These are phyloP conservation scores for Diaporthe citri DNA, from an alignment of 2,329 filamentous ascomycete species.

Conservation along the genomic window DNA sequence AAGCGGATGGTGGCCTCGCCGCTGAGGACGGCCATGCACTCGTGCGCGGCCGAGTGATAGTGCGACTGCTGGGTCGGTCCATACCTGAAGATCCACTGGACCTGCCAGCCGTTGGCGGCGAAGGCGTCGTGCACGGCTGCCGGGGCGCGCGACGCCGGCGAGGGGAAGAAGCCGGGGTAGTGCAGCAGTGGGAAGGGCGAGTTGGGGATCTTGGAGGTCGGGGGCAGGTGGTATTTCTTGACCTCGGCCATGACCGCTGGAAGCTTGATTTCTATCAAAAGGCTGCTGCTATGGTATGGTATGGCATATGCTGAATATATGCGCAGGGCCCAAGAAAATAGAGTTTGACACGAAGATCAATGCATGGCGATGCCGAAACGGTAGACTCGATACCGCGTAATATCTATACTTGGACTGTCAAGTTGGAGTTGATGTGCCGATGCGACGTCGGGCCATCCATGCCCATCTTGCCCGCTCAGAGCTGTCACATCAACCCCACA, in stretches of 20 bases:
- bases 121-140: constrained; percentile 57
- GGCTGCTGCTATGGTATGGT: neutral
- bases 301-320: neutral
- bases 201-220: constrained; percentile 62
- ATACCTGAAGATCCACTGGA: constrained; percentile 70
- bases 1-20: constrained; percentile 65
- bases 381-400: neutral
- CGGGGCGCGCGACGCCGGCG: constrained; percentile 40
- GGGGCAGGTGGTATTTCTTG: constrained; percentile 55
- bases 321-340: neutral
- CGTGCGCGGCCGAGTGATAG: constrained; percentile 68
- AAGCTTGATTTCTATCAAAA: neutral
- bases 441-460: constrained; percentile 19
- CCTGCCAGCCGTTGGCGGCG: constrained; percentile 62
- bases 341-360: constrained; percentile 8
- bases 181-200: constrained; percentile 66
- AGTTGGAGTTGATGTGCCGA: neutral
- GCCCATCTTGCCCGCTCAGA: neutral
- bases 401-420: neutral
- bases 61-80: constrained; percentile 66
- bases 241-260: constrained; percentile 47
- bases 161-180: constrained; percentile 58
- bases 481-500: constrained; percentile 22
- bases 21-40: constrained; percentile 67
- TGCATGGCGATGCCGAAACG: neutral